phyloP scores from a whole-genome alignment of 2,329 filamentous ascomycete species.

The Fusarium concolor region DNA sequence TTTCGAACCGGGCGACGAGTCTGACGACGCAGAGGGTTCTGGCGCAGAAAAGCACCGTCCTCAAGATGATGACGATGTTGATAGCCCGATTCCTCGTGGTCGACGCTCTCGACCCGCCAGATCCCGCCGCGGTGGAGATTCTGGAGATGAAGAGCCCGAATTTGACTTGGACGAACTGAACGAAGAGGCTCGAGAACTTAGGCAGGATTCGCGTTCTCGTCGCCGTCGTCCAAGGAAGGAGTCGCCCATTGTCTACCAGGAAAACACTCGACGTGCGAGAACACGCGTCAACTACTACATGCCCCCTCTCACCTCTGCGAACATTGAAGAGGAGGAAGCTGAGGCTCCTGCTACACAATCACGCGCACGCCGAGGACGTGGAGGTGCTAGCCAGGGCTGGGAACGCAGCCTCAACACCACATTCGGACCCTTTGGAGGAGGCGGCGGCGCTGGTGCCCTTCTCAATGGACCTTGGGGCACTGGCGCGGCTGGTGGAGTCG shows the following conservation, averaged over 20 bases:
- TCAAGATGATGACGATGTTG: conserved; percentile 57
- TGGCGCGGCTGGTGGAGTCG: conserved; percentile 80
- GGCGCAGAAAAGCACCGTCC: conserved; percentile 53
- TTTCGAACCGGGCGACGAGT: conserved; percentile 70
- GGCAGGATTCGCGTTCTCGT: conserved; percentile 64
- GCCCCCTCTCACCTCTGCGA: conserved; percentile 70
- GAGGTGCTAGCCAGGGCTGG: conserved; percentile 70
- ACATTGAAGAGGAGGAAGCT: conserved; percentile 80
- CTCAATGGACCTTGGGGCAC: conserved; percentile 80
- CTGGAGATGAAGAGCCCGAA: conserved; percentile 67
- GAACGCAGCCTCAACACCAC: conserved; percentile 89
- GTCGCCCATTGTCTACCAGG: conserved; percentile 70
- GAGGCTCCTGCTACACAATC: conserved; percentile 76
- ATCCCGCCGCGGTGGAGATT: conserved; percentile 63
- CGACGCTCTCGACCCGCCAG: conserved; percentile 59
- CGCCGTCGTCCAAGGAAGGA: conserved; percentile 63
- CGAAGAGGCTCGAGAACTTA: conserved; percentile 73
- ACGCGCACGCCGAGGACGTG: conserved; percentile 73
- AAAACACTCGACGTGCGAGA: conserved; percentile 64
- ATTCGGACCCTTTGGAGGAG: conserved; percentile 92
- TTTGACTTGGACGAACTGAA: conserved; percentile 73
- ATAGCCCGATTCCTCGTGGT: conserved; percentile 64
- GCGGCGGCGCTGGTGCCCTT: conserved; percentile 76
- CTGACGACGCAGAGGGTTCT: conserved; percentile 64
- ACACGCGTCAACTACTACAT: conserved; percentile 86